Evolutionary conservation across 345 rosid species (phyloP).

Genomic region (Brassica cretica): DNA sequence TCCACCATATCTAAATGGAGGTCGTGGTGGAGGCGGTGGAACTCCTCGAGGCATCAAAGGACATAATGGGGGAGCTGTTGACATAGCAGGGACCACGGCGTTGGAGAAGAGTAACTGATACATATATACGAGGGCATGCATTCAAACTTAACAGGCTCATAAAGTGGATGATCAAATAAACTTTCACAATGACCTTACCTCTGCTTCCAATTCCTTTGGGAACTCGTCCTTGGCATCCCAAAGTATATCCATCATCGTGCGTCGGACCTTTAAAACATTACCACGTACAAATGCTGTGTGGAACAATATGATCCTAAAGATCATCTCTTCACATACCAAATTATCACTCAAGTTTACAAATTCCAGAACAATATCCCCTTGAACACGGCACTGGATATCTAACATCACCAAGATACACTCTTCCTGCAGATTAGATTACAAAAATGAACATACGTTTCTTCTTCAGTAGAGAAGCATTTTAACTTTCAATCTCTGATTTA

Average conservation of each 20-base stretch:
- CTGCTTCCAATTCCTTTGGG: constrained; percentile 33
- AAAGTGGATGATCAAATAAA: constrained; percentile 27
- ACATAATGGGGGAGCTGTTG: no score
- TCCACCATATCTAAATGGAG: no score
- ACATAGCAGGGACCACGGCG: no score
- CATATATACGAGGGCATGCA: constrained; percentile 62
- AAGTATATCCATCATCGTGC: neutral
- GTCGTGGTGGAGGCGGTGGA: no score
- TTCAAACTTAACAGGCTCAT: constrained; percentile 61
- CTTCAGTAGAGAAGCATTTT: no score
- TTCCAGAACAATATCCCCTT: neutral
- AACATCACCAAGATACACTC: neutral
- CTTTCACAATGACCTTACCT: constrained; percentile 53
- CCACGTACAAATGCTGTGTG: neutral
- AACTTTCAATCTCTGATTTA: no score
- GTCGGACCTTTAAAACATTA: neutral
- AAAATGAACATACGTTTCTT: neutral
- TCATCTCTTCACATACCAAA: neutral
- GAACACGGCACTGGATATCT: neutral
- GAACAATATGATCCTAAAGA: neutral
- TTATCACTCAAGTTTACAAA: neutral
- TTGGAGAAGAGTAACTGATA: constrained; percentile 53
- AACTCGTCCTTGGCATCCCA: neutral
- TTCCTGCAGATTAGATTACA: neutral
- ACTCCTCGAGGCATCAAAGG: no score